These are phyloP conservation scores for Gypsophila paniculata DNA, from an alignment of 179 eudicot species.

Conservation along the genomic window DNA sequence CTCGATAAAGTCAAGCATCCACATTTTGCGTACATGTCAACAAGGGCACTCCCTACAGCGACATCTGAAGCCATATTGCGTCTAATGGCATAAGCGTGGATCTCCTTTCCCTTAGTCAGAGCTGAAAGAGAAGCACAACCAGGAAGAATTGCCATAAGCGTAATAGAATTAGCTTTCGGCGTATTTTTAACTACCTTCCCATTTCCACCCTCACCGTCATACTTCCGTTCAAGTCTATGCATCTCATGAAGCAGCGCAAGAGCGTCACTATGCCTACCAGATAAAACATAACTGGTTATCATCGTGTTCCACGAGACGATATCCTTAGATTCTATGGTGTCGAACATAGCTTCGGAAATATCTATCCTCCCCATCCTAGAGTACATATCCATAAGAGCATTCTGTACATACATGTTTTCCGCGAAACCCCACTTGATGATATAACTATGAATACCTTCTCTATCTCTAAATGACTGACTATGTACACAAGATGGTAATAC, in stretches of 20 bases:
- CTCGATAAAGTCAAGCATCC: slow-evolving; percentile 38
- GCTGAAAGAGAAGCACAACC: slow-evolving; percentile 48
- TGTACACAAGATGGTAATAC: slow-evolving; percentile 45
- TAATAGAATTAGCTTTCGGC: slow-evolving; percentile 33
- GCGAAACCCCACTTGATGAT: slow-evolving; percentile 37
- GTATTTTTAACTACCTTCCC: slow-evolving; percentile 14
- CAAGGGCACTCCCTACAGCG: slow-evolving; percentile 45
- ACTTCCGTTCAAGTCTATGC: slow-evolving; percentile 22
- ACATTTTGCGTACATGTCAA: slow-evolving; percentile 51
- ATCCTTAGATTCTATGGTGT: slow-evolving; percentile 35
- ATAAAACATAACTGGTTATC: slow-evolving; percentile 43
- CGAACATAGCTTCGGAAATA: slow-evolving; percentile 32
- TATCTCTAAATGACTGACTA: slow-evolving; percentile 29
- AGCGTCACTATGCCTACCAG: slow-evolving; percentile 40
- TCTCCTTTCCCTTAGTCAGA: slow-evolving; percentile 42
- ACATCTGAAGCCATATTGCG: slow-evolving; percentile 37
- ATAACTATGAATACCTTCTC: slow-evolving; percentile 40
- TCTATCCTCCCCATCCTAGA: slow-evolving; percentile 40
- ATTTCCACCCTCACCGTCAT: slow-evolving; percentile 11
- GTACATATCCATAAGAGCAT: slow-evolving; percentile 48
- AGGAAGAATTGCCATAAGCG: slow-evolving; percentile 48
- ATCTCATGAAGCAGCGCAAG: slow-evolving; percentile 39
- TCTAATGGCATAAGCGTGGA: slow-evolving; percentile 40
- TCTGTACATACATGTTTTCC: slow-evolving; percentile 30
- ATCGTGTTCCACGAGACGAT: slow-evolving; percentile 45